Base-by-base conservation (phyloP, 768 basidiomycete species). In the Suillus brevipes region DNA sequence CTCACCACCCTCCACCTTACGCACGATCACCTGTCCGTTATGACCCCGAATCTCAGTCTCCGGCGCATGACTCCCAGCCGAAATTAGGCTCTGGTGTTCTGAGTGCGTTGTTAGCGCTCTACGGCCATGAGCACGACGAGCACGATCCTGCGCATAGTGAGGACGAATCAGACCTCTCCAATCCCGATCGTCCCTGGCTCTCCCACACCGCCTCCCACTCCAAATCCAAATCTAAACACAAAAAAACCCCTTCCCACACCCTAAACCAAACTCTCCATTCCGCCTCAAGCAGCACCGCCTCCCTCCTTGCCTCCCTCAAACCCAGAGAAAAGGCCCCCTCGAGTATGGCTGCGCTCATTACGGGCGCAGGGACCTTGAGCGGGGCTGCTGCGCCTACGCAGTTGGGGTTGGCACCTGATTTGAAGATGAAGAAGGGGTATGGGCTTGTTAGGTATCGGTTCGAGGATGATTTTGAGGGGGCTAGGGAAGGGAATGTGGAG, bases 91-190 rank as follows among this genome's bases (percentile, higher is more conserved):
- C 80, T 13, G 88, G 90, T 18, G 84, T 92, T 7, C 80, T 92
- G 6, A 87, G 89, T 3, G 81, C 89, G 1, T 74, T 92, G 47
- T 78, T 93, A 53, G 81, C 87, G 23, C 79, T 91, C 28, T 90
- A 91, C 70, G 85, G 71, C 9, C 57, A 69, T 25, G 75, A 70
- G 1, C 72, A 72, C 31, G 61, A 62, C 3, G 74, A 77, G 1
- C 61, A 55, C 13, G 74, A 77, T 4, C 53, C 43, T 1, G 49
- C 42, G 18, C 37, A 60, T 28, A 73, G 72, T 28, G 72, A 70
- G 49, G 47, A 64, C 28, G 67, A 68, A 6, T 65, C 16, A 12
- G 64, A 68, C 34, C 65, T 74, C 38, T 62, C 63, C 6, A 62
- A 55, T 31, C 74, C 70, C 10, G 49, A 68, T 9, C 70, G 68